Conservation (phyloP, 345 rosid species). For the Rubroshorea leprosula region DNA sequence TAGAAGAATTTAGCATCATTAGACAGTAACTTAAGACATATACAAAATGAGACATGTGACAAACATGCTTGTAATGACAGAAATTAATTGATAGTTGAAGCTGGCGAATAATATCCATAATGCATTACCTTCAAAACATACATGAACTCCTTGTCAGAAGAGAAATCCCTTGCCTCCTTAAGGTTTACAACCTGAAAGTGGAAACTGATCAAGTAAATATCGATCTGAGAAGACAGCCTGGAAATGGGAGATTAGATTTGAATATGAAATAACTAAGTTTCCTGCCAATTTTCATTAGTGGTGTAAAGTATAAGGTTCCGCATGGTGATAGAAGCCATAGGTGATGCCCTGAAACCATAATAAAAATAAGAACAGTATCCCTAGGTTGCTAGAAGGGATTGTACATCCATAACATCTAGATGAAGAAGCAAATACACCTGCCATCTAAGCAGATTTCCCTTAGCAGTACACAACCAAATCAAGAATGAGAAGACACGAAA, state of each 20-base stretch:
- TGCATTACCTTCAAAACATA: constrained; percentile 82
- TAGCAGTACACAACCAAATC: neutral
- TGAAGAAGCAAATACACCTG: neutral
- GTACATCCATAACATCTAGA: neutral
- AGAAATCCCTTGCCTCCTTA: constrained; percentile 95
- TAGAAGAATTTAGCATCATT: constrained; percentile 26
- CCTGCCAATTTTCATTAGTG: constrained; percentile 97
- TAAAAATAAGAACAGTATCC: neutral
- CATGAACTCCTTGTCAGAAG: constrained; percentile 62
- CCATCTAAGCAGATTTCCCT: neutral
- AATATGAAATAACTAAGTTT: too few relatives aligned
- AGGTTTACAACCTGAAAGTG: constrained; percentile 75
- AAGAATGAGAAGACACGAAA: neutral
- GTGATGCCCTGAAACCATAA: constrained; percentile 67
- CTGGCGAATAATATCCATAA: neutral
- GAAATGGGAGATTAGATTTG: too few relatives aligned
- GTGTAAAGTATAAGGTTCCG: constrained; percentile 76
- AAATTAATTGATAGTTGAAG: neutral
- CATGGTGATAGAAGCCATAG: constrained; percentile 88
- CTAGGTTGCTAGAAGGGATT: neutral
- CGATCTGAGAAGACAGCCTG: neutral
- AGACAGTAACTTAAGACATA: constrained; percentile 10
- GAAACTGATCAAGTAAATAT: constrained; percentile 7
- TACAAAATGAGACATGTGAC: neutral
- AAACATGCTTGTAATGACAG: neutral